Evolutionary conservation across 1,139 yeast genomes (phyloP), one percentile per base, ranked within the genome.

Genomic region (Debaryomycetaceae sp.): DNA sequence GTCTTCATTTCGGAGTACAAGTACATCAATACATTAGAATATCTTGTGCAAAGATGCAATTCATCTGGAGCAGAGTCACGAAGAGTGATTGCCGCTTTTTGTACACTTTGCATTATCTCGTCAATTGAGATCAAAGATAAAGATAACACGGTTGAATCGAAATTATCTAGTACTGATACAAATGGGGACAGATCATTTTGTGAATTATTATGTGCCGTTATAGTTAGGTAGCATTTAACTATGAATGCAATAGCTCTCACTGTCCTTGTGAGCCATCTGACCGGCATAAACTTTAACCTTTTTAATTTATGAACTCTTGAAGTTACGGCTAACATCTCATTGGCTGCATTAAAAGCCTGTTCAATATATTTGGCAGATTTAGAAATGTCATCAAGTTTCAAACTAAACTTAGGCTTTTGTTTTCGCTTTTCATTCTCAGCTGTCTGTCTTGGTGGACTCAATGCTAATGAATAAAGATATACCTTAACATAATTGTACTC

Each of bases 241-340:
- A 91, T 78, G 59, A 90, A 91, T 2, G 96, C 95, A 6, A 89
- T 91, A 0, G 97, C 90, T 54, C 95, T 79, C n/a, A 91, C 91
- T 34, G 89, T 82, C 47, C 96, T 72, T 1, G 90, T 86, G 5
- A 87, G 83, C 96, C 97, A 90, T 50, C 97, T 72, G 11, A 89
- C 91, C 0, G 98, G 97, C 82, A 91, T 88, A 57, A 78, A 86
- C 49, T 83, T 72, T 43, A 88, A 67, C 70, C 84, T 68, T 49
- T 78, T 80, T 49, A 85, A 68, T 48, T 75, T 72, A 56, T 85
- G 89, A 3, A 88, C 83, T 37, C 95, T 68, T 45, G 81, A 81
- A 2, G 93, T 88, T 3, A 86, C 85, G 30, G 79, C 76, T 35
- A 90, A 66, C 61, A 88, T 80, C 56, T 87, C 95, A 55, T 85